phyloP scores from a whole-genome alignment of 148 eudicot genomes.

The Nyssa sinensis region DNA sequence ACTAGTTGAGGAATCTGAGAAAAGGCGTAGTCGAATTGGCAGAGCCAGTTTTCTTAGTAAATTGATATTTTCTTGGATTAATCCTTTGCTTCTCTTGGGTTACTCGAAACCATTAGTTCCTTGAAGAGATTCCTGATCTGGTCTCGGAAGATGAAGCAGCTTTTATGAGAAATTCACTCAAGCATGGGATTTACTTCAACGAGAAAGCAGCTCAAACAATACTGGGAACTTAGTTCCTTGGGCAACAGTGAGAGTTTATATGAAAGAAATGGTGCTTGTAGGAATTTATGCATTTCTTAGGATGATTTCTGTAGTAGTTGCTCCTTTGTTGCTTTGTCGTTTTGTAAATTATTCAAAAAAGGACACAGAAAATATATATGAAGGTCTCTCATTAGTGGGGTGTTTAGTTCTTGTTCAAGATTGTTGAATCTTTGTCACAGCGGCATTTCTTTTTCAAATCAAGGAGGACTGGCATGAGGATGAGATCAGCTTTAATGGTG shows the following conservation, averaged over 20 bases:
- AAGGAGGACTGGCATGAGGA: conserved; percentile 55
- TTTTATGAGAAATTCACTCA: conserved; percentile 38
- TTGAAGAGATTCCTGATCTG: conserved; percentile 54
- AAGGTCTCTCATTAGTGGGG: conserved; percentile 45
- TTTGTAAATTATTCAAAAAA: conserved; percentile 45
- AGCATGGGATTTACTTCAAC: conserved; percentile 34
- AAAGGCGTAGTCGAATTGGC: conserved; percentile 7
- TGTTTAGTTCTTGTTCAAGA: conserved; percentile 41
- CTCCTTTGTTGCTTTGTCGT: conserved; percentile 58
- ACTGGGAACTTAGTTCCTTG: conserved; percentile 23
- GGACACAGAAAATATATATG: conserved; percentile 11
- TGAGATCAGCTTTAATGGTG: conserved; percentile 70
- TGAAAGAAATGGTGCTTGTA: conserved; percentile 38
- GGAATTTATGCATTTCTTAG: conserved; percentile 46
- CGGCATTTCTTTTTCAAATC: conserved; percentile 59
- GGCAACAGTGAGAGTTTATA: conserved; percentile 39
- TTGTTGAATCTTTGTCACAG: conserved; percentile 52
- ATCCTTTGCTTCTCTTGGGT: conserved; percentile 49
- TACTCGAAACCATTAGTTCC: conserved; percentile 37
- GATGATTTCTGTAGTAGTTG: conserved; percentile 28
- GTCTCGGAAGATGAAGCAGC: conserved; percentile 55
- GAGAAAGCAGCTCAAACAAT: conserved; percentile 10
- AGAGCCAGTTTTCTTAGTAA: conserved; percentile 35
- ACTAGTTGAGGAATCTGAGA: conserved; percentile 26
- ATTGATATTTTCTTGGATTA: conserved; percentile 63